Percentiles rank a stretch among this genome's conserved stretches.
Evolutionary conservation across 495 filamentous ascomycete genomes (phyloP).

Genomic region (Aspergillus baeticus): DNA sequence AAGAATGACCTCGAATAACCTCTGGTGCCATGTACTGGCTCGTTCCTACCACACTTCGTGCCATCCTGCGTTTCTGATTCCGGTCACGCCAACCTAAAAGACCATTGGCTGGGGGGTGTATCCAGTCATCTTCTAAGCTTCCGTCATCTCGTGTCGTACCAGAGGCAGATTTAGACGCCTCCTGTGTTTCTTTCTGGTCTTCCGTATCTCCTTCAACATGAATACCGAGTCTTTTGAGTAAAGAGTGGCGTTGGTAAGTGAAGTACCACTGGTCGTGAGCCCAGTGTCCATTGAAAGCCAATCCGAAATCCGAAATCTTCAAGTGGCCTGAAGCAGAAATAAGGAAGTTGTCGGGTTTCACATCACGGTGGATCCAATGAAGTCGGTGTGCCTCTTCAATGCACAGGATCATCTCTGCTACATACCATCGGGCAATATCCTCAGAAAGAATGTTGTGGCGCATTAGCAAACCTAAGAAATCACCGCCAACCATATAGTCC

Average conservation of each 20-base stretch:
- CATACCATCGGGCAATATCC: slow-evolving; percentile 75
- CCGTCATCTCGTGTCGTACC: slow-evolving; percentile 1
- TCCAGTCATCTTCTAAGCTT: slow-evolving; percentile 13
- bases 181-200: slow-evolving; percentile 55
- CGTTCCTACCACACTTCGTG: slow-evolving; percentile 87
- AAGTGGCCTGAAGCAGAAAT: slow-evolving; percentile 85
- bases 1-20: slow-evolving; percentile 76
- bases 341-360: slow-evolving; percentile 96
- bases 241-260: slow-evolving; percentile 72
- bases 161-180: slow-evolving; percentile 26
- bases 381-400: slow-evolving; percentile 89
- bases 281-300: slow-evolving; percentile 95
- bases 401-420: slow-evolving; percentile 93
- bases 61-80: slow-evolving; percentile 68
- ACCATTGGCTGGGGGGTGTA: slow-evolving; percentile 21
- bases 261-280: slow-evolving; percentile 84
- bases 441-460: slow-evolving; percentile 79
- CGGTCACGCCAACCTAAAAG: slow-evolving; percentile 78
- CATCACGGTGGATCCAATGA: slow-evolving; percentile 87
- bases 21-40: slow-evolving; percentile 98
- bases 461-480: slow-evolving; percentile 84
- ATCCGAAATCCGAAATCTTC: slow-evolving; percentile 93
- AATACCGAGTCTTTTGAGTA: slow-evolving; percentile 75
- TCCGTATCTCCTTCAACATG: slow-evolving; percentile 70
- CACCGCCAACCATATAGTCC: slow-evolving; percentile 96